These are phyloP conservation scores for Chaetomium sp. DNA, from an alignment of 2,329 filamentous ascomycete species.

Conservation along the genomic window DNA sequence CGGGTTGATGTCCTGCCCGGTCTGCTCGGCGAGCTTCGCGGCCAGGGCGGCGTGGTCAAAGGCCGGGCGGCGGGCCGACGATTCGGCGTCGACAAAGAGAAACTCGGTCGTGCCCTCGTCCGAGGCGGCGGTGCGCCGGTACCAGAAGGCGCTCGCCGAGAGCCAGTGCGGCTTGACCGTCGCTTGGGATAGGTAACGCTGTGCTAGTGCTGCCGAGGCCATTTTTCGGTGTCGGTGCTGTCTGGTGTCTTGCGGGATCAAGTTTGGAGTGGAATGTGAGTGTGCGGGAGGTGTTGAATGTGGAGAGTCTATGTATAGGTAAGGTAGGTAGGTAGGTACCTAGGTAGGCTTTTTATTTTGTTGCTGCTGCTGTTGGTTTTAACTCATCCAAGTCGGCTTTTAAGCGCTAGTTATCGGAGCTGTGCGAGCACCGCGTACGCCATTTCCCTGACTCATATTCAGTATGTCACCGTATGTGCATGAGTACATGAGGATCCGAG, in stretches of 20 bases:
- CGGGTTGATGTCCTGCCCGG: background rate
- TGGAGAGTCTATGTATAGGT: no score
- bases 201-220: background rate
- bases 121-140: background rate
- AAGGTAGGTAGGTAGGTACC: no score
- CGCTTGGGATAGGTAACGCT: background rate
- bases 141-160: background rate
- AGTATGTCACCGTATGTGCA: no score
- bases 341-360: no score
- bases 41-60: background rate
- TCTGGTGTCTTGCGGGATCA: background rate
- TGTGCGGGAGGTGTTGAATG: no score
- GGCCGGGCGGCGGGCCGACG: no score
- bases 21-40: background rate
- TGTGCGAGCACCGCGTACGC: no score
- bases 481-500: no score
- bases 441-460: no score
- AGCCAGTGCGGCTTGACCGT: background rate
- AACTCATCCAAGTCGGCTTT: no score
- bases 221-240: background rate
- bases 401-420: no score
- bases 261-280: background rate
- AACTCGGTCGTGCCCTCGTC: background rate
- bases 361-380: no score
- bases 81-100: background rate